phyloP scores from a whole-genome alignment of 768 basidiomycete species.

The Termitomyces sp. region DNA sequence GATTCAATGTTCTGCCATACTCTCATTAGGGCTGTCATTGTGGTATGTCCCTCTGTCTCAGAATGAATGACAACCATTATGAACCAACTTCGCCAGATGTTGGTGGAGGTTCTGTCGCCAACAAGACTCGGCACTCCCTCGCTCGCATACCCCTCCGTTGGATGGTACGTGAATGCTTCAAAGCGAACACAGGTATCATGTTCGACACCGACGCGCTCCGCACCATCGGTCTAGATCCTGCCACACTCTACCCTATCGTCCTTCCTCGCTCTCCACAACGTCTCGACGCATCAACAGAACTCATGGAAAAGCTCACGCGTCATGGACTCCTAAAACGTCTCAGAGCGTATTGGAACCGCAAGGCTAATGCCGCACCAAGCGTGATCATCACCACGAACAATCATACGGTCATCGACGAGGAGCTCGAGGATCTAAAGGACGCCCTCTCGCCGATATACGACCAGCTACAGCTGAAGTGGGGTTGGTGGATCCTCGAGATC shows the following conservation, averaged over 20 bases:
- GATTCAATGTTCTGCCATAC: not conserved
- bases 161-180: conserved; percentile 73
- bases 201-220: conserved; percentile 48
- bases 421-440: conserved; percentile 52
- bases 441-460: conserved; percentile 48
- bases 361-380: conserved; percentile 13
- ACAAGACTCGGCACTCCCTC: conserved; percentile 38
- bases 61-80: not conserved
- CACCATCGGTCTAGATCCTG: conserved; percentile 40
- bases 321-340: conserved; percentile 1
- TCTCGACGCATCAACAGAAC: conserved; percentile 10
- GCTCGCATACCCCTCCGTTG: conserved; percentile 57
- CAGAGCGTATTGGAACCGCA: not conserved
- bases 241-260: conserved; percentile 34
- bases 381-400: not conserved
- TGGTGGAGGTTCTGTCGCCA: conserved; percentile 54
- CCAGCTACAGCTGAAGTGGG: conserved; percentile 34
- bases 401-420: conserved; percentile 29
- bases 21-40: conserved; percentile 42
- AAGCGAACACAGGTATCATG: conserved; percentile 52
- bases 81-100: conserved; percentile 34
- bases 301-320: not conserved
- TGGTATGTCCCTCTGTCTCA: conserved; percentile 21
- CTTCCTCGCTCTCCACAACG: conserved; percentile 30
- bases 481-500: conserved; percentile 63